phyloP scores from a whole-genome alignment of 75 land plant genomes.

The Pinus taeda region DNA sequence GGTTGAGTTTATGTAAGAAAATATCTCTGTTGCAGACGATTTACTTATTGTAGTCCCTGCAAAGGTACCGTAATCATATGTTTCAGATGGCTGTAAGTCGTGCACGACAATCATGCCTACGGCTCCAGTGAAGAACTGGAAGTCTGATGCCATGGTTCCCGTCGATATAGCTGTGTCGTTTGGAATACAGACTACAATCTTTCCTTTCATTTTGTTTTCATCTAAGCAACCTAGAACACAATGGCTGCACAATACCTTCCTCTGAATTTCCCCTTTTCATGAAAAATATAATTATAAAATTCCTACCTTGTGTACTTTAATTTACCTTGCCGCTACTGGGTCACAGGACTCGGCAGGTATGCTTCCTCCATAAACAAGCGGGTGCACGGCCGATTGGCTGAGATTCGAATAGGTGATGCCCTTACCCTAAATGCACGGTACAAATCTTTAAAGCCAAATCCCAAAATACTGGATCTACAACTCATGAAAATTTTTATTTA shows the following conservation, averaged over 20 bases:
- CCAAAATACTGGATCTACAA: too few species aligned
- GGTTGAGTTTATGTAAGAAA: constrained; percentile 56
- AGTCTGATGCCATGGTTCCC: constrained; percentile 13
- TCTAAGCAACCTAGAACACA: constrained; percentile 44
- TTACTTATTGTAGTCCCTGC: constrained; percentile 38
- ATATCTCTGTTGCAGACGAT: constrained; percentile 25
- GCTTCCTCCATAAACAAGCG: constrained; percentile 31
- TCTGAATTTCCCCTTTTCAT: too few species aligned
- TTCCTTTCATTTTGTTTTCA: constrained; percentile 42
- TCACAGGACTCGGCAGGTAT: constrained; percentile 5
- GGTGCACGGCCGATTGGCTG: constrained; percentile 23
- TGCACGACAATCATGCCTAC: constrained; percentile 51
- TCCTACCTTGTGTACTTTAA: neutral
- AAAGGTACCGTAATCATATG: constrained; percentile 22
- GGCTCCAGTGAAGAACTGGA: constrained; percentile 40
- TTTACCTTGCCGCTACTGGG: constrained; percentile 32
- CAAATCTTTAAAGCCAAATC: too few species aligned
- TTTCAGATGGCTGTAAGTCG: constrained; percentile 19
- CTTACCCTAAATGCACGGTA: neutral
- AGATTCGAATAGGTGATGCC: constrained; percentile 29
- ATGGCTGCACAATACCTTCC: constrained; percentile 21
- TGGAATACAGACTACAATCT: constrained; percentile 57
- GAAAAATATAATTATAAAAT: too few species aligned
- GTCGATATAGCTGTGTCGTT: neutral
- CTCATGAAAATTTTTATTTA: too few species aligned